Conservation (phyloP, 2,329 filamentous ascomycete genomes). For the Colletotrichum coccodes region DNA sequence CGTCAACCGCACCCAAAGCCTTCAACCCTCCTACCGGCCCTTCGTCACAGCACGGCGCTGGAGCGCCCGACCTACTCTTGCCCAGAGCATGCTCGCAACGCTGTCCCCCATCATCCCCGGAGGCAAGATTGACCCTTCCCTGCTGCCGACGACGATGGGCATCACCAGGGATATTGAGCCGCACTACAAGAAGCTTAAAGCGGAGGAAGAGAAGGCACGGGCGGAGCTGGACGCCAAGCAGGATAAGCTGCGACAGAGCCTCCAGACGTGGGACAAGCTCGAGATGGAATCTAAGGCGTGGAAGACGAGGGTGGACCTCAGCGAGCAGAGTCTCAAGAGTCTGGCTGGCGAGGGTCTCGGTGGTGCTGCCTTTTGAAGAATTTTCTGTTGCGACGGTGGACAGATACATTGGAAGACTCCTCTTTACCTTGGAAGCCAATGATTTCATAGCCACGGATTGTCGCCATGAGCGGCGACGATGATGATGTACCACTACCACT, state of each 20-base stretch:
- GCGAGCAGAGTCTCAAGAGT: conserved; percentile 66
- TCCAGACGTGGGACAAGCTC: conserved; percentile 64
- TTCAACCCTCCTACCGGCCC: conserved; percentile 70
- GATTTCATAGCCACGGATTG: not conserved
- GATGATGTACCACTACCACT: conserved; percentile 19
- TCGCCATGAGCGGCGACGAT: not conserved
- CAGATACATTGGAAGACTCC: not conserved
- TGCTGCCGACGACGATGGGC: conserved; percentile 53
- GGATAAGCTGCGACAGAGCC: conserved; percentile 62
- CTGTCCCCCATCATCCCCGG: conserved; percentile 63
- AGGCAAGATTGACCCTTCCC: conserved; percentile 62
- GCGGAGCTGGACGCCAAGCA: conserved; percentile 63
- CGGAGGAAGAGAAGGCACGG: conserved; percentile 67
- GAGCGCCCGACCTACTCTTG: conserved; percentile 55
- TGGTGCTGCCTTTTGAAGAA: conserved; percentile 61
- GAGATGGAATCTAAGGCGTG: conserved; percentile 64
- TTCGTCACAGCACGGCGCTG: conserved; percentile 48
- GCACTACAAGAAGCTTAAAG: conserved; percentile 63
- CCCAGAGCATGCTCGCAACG: conserved; percentile 61
- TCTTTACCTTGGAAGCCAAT: not conserved
- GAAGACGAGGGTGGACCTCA: conserved; percentile 66
- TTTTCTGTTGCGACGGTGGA: not conserved
- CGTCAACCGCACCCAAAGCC: conserved; percentile 49
- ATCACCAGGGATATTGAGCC: conserved; percentile 64
- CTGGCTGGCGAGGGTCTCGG: conserved; percentile 65